Base-by-base conservation (phyloP, 441 rosid genomes). In the Arabidopsis hybrid region DNA sequence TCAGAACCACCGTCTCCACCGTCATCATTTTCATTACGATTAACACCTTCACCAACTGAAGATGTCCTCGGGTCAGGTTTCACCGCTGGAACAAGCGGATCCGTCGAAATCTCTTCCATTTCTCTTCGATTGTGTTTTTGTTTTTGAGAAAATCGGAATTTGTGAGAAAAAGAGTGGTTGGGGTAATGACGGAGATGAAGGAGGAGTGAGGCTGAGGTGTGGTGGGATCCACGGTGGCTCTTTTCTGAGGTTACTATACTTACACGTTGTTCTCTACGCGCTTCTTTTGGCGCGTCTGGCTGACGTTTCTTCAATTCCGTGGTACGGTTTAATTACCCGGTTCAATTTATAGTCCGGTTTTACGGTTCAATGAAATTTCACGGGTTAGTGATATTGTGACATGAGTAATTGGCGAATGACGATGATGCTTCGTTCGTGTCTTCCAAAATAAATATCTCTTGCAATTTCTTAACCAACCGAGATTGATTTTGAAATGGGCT, bases 61-160 rank as follows among this genome's bases (percentile, higher is more conserved):
- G 90, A 78, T 10, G 83, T 65, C 52, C 70, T 80, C 9, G 61
- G 83, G 21, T 89, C 92, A 7, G 81, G 86, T 83, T 90, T 91
- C 52, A 86, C 91, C 34, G 93, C 94, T 38, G 98, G 98, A 49
- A 91, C 97, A 7, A 85, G 67, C 13, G 98, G 87, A 80, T 86
- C 98, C 53, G 86, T 83, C 13, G 96, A 88, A 16, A 86, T 77
- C 67, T 83, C 89, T 57, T 89, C 92, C 97, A 91, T 90, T 26
- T 26, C 31, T 62, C 16, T 39, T 31, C 52, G 72, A 32, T 6
- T 0, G 38, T 36, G 3, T 32, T 9, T 10, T 62, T 8, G 1
- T 11, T 17, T 12, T 21, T 43, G 5, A 7, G 59, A 7, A 10
- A 11, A 16, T 67, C 26, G 50, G 73, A 56, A 34, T 26, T 26